phyloP scores from a whole-genome alignment of 805 yeast species.

The Debaryomyces hansenii region DNA sequence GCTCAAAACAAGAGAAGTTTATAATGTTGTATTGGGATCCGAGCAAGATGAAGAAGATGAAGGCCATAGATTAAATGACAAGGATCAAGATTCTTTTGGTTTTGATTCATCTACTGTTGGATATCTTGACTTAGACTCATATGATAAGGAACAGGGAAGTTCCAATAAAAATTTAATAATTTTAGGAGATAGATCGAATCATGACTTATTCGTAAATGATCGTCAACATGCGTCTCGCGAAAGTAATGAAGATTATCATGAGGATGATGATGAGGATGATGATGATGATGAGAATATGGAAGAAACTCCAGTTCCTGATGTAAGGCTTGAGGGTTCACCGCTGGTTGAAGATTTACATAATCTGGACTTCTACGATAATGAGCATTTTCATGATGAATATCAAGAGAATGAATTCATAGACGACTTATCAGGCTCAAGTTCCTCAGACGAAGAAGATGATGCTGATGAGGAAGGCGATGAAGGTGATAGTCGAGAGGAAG shows the following conservation, averaged over 20 bases:
- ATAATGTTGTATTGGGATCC: slow-evolving; percentile 58
- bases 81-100: slow-evolving; percentile 20
- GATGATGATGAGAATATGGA: slow-evolving; percentile 21
- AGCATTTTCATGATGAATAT: slow-evolving; percentile 23
- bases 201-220: slow-evolving; percentile 30
- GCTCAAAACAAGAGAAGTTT: slow-evolving; percentile 53
- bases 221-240: background rate
- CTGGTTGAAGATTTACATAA: slow-evolving; percentile 16
- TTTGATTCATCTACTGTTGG: slow-evolving; percentile 39
- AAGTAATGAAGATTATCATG: background rate
- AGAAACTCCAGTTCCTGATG: slow-evolving; percentile 17
- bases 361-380: slow-evolving; percentile 26
- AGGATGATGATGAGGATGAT: slow-evolving; percentile 10
- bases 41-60: slow-evolving; percentile 31
- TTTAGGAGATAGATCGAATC: slow-evolving; percentile 36
- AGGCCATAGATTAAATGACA: slow-evolving; percentile 22
- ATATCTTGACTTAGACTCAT: slow-evolving; percentile 36
- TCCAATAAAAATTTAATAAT: slow-evolving; percentile 24
- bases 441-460: slow-evolving; percentile 40
- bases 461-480: slow-evolving; percentile 19
- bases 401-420: slow-evolving; percentile 35
- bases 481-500: slow-evolving; percentile 14
- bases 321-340: slow-evolving; percentile 31
- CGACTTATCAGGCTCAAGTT: slow-evolving; percentile 45
- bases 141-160: slow-evolving; percentile 30